Conservation (phyloP, 2,329 filamentous ascomycete genomes). For the Exophiala bonariae region DNA sequence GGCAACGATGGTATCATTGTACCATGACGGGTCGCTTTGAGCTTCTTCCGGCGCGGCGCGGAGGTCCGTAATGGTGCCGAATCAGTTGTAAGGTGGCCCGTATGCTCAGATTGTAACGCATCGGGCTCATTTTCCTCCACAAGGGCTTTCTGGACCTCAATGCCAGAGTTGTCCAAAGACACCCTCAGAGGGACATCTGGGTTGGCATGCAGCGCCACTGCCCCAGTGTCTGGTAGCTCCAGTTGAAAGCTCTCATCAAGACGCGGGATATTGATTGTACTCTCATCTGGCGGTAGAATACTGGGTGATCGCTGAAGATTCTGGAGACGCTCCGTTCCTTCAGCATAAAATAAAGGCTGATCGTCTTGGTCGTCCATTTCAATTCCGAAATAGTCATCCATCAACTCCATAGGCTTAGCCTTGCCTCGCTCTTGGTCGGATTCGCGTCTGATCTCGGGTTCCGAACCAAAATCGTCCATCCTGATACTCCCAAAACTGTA, state of each 20-base stretch:
- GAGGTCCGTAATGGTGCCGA: slow-evolving; percentile 1
- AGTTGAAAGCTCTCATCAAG: slow-evolving; percentile 31
- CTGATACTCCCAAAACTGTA: slow-evolving; percentile 44
- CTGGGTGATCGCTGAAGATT: slow-evolving; percentile 17
- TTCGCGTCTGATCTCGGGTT: slow-evolving; percentile 35
- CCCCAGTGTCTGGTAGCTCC: slow-evolving; percentile 29
- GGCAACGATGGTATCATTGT: slow-evolving; percentile 76
- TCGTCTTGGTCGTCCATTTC: slow-evolving; percentile 19
- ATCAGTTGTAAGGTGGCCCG: not conserved
- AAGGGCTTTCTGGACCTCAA: not conserved
- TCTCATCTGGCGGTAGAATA: slow-evolving; percentile 11
- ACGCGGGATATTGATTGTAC: slow-evolving; percentile 36
- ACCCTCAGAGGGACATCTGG: not conserved
- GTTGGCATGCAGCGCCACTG: slow-evolving; percentile 12
- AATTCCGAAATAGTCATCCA: slow-evolving; percentile 42
- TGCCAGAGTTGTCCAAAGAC: too few species aligned
- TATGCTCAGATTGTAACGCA: not conserved
- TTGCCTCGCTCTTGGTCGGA: slow-evolving; percentile 12
- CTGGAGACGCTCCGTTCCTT: slow-evolving; percentile 20
- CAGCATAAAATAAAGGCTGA: slow-evolving; percentile 37
- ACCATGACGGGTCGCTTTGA: slow-evolving; percentile 66
- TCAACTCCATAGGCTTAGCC: slow-evolving; percentile 33
- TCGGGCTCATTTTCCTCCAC: not conserved
- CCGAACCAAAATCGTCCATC: slow-evolving; percentile 52
- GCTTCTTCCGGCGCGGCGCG: slow-evolving; percentile 28